phyloP scores from a whole-genome alignment of 2,329 filamentous ascomycete species.

The Cryphonectria naterciae region DNA sequence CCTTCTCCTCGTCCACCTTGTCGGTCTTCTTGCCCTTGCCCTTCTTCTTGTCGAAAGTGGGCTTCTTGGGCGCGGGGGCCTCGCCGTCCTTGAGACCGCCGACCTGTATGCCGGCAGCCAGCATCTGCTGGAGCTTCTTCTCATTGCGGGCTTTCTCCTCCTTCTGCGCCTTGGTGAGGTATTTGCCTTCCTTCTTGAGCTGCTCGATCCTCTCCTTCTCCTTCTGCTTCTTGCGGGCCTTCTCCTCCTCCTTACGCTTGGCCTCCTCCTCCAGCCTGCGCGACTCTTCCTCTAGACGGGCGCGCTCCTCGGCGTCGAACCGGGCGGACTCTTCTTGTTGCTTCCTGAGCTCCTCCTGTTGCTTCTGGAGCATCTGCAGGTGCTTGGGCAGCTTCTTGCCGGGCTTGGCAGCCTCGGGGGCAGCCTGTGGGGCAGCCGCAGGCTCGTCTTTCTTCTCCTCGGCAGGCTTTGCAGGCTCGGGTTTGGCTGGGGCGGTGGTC shows the following conservation, averaged over 20 bases:
- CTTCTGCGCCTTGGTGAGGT: slow-evolving; percentile 82
- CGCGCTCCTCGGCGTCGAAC: slow-evolving; percentile 55
- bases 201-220: slow-evolving; percentile 87
- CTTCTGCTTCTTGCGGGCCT: slow-evolving; percentile 78
- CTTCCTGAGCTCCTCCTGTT: slow-evolving; percentile 76
- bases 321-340: slow-evolving; percentile 67
- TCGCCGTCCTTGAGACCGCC: slow-evolving; percentile 60
- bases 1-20: slow-evolving; percentile 77
- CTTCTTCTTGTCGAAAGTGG: slow-evolving; percentile 75
- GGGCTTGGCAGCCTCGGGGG: slow-evolving; percentile 46
- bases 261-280: slow-evolving; percentile 67
- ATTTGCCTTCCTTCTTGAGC: slow-evolving; percentile 86
- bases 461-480: slow-evolving; percentile 58
- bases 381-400: slow-evolving; percentile 84
- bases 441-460: slow-evolving; percentile 54
- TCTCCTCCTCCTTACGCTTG: slow-evolving; percentile 72
- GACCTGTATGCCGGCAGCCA: slow-evolving; percentile 75
- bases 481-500: slow-evolving; percentile 51
- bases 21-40: slow-evolving; percentile 56
- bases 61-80: slow-evolving; percentile 65
- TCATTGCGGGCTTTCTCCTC: slow-evolving; percentile 81
- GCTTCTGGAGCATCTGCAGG: slow-evolving; percentile 74
- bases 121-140: slow-evolving; percentile 82
- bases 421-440: slow-evolving; percentile 37
- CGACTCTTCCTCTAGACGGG: slow-evolving; percentile 68